These are phyloP conservation scores for Coleophoma eucalyptorum DNA, from an alignment of 2,329 filamentous ascomycete genomes.

Conservation along the genomic window DNA sequence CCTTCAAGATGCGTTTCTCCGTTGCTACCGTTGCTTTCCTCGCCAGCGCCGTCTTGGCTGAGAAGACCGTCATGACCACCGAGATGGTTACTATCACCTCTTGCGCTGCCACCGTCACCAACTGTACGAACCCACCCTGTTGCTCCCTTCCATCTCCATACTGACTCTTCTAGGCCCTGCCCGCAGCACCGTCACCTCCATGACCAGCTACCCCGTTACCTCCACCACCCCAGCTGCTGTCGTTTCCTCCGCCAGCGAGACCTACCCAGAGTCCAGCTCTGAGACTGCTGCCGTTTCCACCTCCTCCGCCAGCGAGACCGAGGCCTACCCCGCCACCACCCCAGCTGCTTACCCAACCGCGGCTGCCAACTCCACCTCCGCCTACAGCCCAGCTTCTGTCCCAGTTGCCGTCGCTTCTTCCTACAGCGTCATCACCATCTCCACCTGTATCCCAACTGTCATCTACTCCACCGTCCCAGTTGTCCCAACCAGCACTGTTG, in stretches of 20 bases:
- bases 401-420: conserved; percentile 19
- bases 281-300: not conserved
- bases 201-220: conserved; percentile 15
- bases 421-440: conserved; percentile 17
- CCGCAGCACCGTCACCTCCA: conserved; percentile 16
- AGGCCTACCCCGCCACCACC: conserved; percentile 26
- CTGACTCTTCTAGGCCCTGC: conserved; percentile 11
- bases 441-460: conserved; percentile 18
- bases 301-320: conserved; percentile 7
- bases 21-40: conserved; percentile 27
- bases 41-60: conserved; percentile 27
- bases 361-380: too few relatives aligned
- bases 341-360: too few relatives aligned
- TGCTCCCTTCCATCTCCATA: not conserved
- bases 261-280: not conserved
- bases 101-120: conserved; percentile 42
- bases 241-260: not conserved
- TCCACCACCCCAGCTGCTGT: conserved; percentile 1
- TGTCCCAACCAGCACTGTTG: conserved; percentile 15
- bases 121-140: conserved; percentile 29
- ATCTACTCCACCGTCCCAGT: conserved; percentile 18
- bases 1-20: conserved; percentile 34
- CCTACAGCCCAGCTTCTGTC: conserved; percentile 7
- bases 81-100: conserved; percentile 49
- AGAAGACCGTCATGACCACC: conserved; percentile 41